Evolutionary conservation across 106 monocot genomes (phyloP), one percentile per base, ranked within the genome.

Genomic region (Apostasia ramifera): DNA sequence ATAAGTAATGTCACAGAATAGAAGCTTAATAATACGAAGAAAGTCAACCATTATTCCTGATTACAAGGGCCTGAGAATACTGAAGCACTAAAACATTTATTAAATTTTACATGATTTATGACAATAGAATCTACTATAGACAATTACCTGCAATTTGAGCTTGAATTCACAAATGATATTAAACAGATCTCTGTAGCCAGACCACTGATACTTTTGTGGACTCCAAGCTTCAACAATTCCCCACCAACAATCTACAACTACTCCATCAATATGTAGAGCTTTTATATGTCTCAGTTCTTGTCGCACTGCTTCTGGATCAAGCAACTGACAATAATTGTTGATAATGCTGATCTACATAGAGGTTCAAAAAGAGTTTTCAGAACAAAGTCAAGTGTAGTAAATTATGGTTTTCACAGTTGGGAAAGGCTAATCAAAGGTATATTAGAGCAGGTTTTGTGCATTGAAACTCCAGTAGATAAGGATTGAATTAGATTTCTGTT

Each of bases 171-270:
- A 75, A 44, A 97, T 74, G 61, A 92, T 85, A 77, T 70, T 84
- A 73, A 97, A 89, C 52, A 89, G 75, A 59, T 92, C 89, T 63
- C 89, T 84, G 55, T 97, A 97, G 15, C 92, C 95, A 80, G 89
- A 86, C 95, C 95, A 97, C 11, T 78, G 70, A 61, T 97, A 97
- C 62, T 97, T 97, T 26, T 80, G 89, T 61, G 92, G 92, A 64
- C 68, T 84, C 95, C 95, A 89, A 15, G 81, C 84, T 74, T 97
- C 95, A 56, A 87, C 89, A 71, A 92, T 89, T 65, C 95, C 95
- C 95, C 95, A 97, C 95, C 95, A 97, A 61, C 95, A 97, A 68
- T 80, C 76, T 53, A 97, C 84, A 72, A 85, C 63, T 52, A 97
- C 86, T 54, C 95, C 95, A 87, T 97, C 95, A 59, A 97, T 59